Percentiles rank a stretch among this genome's conserved stretches.
Evolutionary conservation across 2,329 filamentous ascomycete genomes (phyloP).

Genomic region (Fusarium irregulare): DNA sequence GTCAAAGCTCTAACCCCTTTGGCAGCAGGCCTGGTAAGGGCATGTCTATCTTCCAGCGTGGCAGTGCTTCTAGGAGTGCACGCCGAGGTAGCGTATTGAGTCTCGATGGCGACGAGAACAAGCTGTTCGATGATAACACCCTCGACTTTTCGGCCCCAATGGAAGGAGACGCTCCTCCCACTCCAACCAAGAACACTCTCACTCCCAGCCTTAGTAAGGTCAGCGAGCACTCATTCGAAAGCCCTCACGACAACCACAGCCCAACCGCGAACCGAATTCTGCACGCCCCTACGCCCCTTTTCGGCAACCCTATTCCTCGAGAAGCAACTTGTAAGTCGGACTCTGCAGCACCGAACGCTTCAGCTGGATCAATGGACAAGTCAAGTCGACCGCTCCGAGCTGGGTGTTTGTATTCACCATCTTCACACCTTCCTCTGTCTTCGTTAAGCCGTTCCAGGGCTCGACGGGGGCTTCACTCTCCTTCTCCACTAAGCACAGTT

Average conservation of each 20-base stretch:
- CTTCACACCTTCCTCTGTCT: conserved; percentile 51
- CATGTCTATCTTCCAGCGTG: conserved; percentile 74
- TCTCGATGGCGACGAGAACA: conserved; percentile 80
- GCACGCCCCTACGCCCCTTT: conserved; percentile 56
- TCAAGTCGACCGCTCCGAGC: conserved; percentile 45
- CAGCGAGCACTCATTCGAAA: conserved; percentile 57
- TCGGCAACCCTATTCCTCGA: conserved; percentile 52
- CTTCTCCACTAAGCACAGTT: conserved; percentile 50
- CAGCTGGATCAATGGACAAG: conserved; percentile 24
- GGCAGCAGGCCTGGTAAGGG: conserved; percentile 67
- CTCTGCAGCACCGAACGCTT: conserved; percentile 26
- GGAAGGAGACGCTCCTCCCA: conserved; percentile 82
- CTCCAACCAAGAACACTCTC: conserved; percentile 81
- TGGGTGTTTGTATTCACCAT: conserved; percentile 50
- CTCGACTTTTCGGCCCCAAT: conserved; percentile 43
- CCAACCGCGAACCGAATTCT: conserved; percentile 61
- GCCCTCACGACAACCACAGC: conserved; percentile 42
- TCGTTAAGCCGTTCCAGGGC: conserved; percentile 53
- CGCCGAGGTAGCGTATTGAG: conserved; percentile 80
- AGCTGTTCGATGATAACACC: conserved; percentile 54
- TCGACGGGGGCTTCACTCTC: conserved; percentile 49
- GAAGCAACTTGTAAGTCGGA: conserved; percentile 60
- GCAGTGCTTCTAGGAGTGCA: conserved; percentile 56
- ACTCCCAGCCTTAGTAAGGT: conserved; percentile 56
- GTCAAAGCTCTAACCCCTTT: conserved; percentile 59